Percentiles rank a stretch among this genome's conserved stretches.
Conservation (phyloP, 768 basidiomycete genomes). For the Tylopilus subfusipes region DNA sequence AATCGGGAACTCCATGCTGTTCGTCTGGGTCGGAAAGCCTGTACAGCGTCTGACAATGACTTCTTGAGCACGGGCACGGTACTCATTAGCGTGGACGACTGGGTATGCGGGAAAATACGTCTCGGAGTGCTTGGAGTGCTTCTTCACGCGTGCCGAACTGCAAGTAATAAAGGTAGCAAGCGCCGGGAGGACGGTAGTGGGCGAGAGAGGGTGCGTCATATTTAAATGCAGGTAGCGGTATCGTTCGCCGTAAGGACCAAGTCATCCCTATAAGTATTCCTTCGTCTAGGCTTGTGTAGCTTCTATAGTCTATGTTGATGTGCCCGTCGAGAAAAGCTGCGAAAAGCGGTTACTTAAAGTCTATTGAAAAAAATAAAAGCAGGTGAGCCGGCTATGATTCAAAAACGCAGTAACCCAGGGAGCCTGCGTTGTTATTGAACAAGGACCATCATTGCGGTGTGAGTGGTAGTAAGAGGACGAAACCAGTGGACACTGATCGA, state of each 20-base stretch:
- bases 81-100: slow-evolving; percentile 4
- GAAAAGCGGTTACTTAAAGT: not conserved
- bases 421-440: slow-evolving; percentile 49
- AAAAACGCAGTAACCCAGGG: slow-evolving; percentile 19
- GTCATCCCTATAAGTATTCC: slow-evolving; percentile 5
- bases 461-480: slow-evolving; percentile 6
- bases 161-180: slow-evolving; percentile 42
- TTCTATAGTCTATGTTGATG: slow-evolving; percentile 16
- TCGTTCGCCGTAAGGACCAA: slow-evolving; percentile 1
- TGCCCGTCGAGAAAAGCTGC: not conserved
- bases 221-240: slow-evolving; percentile 1
- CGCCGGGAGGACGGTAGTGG: slow-evolving; percentile 54
- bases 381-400: not conserved
- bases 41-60: slow-evolving; percentile 10
- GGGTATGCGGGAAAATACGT: slow-evolving; percentile 45
- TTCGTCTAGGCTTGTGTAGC: slow-evolving; percentile 8
- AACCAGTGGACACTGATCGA: not conserved
- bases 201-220: slow-evolving; percentile 30
- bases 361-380: slow-evolving; percentile 1
- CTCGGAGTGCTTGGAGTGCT: slow-evolving; percentile 43
- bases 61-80: slow-evolving; percentile 20
- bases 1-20: slow-evolving; percentile 50
- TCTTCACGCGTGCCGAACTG: slow-evolving; percentile 36
- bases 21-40: slow-evolving; percentile 27
- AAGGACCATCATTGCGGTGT: slow-evolving; percentile 47